Evolutionary conservation across 805 yeast species (phyloP).

Genomic region (Yamadazyma philogaea): DNA sequence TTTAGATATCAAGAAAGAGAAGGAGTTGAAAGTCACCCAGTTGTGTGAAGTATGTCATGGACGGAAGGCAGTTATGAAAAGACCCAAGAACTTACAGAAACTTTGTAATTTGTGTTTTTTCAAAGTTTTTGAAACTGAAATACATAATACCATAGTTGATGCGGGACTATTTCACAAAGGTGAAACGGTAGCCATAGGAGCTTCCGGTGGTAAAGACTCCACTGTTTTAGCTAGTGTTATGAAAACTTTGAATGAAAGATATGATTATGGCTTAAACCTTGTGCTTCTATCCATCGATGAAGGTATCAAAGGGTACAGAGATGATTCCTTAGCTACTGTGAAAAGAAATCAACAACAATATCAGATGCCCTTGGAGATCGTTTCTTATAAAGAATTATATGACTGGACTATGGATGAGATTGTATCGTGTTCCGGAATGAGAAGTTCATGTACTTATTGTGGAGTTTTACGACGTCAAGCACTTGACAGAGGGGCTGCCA

Average conservation of each 20-base stretch:
- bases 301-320: conserved; percentile 95
- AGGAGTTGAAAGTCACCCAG: conserved; percentile 36
- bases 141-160: conserved; percentile 79
- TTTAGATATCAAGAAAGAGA: conserved; percentile 9
- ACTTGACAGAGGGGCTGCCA: conserved; percentile 90
- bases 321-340: conserved; percentile 95
- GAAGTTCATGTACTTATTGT: conserved; percentile 96
- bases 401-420: conserved; percentile 99
- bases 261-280: conserved; percentile 82
- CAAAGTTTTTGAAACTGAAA: conserved; percentile 89
- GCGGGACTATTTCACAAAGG: conserved; percentile 73
- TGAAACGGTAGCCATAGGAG: conserved; percentile 93
- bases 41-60: conserved; percentile 82
- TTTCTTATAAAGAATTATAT: conserved; percentile 84
- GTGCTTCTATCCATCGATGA: conserved; percentile 88
- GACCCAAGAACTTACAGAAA: conserved; percentile 90
- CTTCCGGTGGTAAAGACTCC: conserved; percentile 98
- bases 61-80: conserved; percentile 78
- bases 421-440: conserved; percentile 88
- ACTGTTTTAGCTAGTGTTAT: conserved; percentile 89
- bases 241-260: conserved; percentile 82
- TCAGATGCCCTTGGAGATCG: conserved; percentile 71
- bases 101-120: conserved; percentile 89
- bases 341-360: conserved; percentile 88
- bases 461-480: conserved; percentile 98